Conservation (phyloP, 768 basidiomycete genomes). For the Lentinus tigrinus region DNA sequence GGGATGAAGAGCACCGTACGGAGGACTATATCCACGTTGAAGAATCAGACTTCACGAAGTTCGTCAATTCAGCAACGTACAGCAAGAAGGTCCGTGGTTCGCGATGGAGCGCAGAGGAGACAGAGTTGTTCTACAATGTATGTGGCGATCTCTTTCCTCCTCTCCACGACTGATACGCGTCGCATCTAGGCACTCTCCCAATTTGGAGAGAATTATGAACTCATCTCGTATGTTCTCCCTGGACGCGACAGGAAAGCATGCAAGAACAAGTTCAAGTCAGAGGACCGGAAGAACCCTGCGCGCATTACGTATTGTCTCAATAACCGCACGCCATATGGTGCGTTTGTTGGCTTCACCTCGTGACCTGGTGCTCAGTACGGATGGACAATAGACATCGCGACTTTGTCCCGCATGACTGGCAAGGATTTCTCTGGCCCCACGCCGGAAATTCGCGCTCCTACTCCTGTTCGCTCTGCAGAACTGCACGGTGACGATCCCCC, state of each 20-base stretch:
- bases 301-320: slow-evolving; percentile 75
- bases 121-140: slow-evolving; percentile 84
- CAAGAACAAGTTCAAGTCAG: slow-evolving; percentile 90
- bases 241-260: slow-evolving; percentile 86
- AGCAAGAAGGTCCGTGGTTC: slow-evolving; percentile 78
- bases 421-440: slow-evolving; percentile 83
- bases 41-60: slow-evolving; percentile 81
- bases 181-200: slow-evolving; percentile 73
- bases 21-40: slow-evolving; percentile 74
- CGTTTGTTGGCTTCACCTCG: slow-evolving; percentile 23
- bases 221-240: slow-evolving; percentile 83
- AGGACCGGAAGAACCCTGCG: slow-evolving; percentile 79
- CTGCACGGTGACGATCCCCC: slow-evolving; percentile 2
- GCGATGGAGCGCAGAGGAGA: slow-evolving; percentile 89
- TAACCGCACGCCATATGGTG: slow-evolving; percentile 75
- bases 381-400: slow-evolving; percentile 61
- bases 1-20: slow-evolving; percentile 64
- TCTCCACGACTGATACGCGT: neutral
- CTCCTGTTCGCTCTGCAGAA: slow-evolving; percentile 35
- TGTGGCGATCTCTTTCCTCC: neutral
- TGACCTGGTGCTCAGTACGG: neutral
- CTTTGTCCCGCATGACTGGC: slow-evolving; percentile 76
- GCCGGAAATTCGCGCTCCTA: slow-evolving; percentile 58
- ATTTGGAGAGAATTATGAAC: slow-evolving; percentile 91
- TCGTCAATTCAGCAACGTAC: slow-evolving; percentile 82